Base-by-base conservation (phyloP, 2,329 filamentous ascomycete species). In the Xylaria digitata region DNA sequence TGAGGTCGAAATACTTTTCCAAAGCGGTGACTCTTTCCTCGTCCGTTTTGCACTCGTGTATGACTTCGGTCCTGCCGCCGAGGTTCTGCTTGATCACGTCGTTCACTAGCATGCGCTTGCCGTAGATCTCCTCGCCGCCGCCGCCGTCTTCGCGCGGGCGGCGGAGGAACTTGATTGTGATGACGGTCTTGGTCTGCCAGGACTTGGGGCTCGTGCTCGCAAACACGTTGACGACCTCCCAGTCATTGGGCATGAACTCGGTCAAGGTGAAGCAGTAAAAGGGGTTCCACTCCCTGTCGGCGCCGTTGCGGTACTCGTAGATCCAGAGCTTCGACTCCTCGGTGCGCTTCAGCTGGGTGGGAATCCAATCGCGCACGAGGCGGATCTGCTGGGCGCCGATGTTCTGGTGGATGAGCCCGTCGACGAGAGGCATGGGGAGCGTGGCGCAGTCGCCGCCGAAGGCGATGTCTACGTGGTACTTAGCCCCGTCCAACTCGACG, bases 241-340 rank as follows among this genome's bases (percentile, higher is more conserved):
- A 92, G 76, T 92, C 90, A 49, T 80, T 77, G 3, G 83, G 84
- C 40, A 87, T 75, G 76, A 90, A 92, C 76, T 92, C 89, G 17
- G 84, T 80, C 67, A 91, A 87, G 1, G 85, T 84, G 76, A 93
- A 94, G 67, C 84, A 86, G 76, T 92, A 92, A 54, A 83, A 85
- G 1, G 85, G 80, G 23, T 83, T 80, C 87, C 90, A 94, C 1
- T 81, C 80, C 53, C 78, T 79, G 0, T 83, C 78, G 0, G 74
- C 49, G 4, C 78, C 77, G 67, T 86, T 83, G 32, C 86, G 83
- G 70, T 86, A 86, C 76, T 91, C 84, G 73, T 89, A 90, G 63
- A 91, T 83, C 89, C 89, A 92, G 63, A 86, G 76, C 65, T 83
- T 84, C 40, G 79, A 76, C 52, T 81, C 79, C 34, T 82, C 79